Evolutionary conservation across 352 stramenopile genomes (phyloP), one percentile per base, ranked within the genome.

Genomic region (Phytophthora syringae): DNA sequence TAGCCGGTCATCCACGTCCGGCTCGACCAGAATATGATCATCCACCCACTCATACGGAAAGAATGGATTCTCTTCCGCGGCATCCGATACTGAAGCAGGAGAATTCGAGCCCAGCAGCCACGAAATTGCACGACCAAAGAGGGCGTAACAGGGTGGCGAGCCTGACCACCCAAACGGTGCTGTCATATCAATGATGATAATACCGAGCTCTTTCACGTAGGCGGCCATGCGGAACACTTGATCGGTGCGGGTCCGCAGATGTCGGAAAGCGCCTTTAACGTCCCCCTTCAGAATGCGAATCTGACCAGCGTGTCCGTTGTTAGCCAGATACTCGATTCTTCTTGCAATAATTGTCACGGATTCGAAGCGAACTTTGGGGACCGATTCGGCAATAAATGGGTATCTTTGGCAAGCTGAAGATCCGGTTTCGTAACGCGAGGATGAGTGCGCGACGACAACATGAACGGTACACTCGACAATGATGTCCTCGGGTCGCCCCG

Each of bases 31-130:
- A n/a, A n/a, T n/a, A n/a, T n/a, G n/a, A n/a, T n/a, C n/a, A n/a
- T n/a, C n/a, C n/a, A n/a, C n/a, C 70, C 64, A 74, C 22, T 74
- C 70, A n/a, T 65, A 77, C 0, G 27, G 30, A 22, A 67, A 74
- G 28, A 71, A 65, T 11, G 49, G 36, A 2, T 62, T 25, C 0
- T 3, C 7, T 37, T 72, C 68, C 0, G 6, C 2, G 1, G 49
- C 22, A 20, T 54, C 34, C 1, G 39, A 53, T 2, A 67, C 58
- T 0, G 58, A 43, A n/a, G 49, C 48, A 2, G 49, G 48, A 2
- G 58, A 60, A 48, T 67, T 67, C 6, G 34, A 18, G 2, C 24
- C 18, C 9, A 60, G 10, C 7, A 60, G 20, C 49, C 58, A 67
- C 1, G 50, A 60, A 15, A 67, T 67, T 2, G 49, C 58, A 5